Evolutionary conservation across 1,284 basidiomycete genomes (phyloP).

Genomic region (Apiotrichum gracile): DNA sequence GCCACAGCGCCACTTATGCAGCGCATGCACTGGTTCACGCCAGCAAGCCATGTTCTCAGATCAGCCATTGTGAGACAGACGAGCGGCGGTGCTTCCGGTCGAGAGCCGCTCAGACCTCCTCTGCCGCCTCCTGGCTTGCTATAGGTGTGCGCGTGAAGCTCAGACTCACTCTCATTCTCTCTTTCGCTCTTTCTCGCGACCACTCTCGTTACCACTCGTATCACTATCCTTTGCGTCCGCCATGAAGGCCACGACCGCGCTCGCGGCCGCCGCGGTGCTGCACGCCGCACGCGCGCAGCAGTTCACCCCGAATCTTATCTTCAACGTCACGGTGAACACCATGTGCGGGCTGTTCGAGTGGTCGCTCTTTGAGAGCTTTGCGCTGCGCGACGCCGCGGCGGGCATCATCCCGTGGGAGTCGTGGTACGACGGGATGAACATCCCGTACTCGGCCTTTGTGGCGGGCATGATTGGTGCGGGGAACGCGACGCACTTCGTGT

Average conservation of each 20-base stretch:
- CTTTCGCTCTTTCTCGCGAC: too few species aligned
- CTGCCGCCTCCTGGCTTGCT: too few species aligned
- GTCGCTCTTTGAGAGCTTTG: background rate
- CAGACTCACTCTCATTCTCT: too few species aligned
- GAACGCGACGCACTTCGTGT: background rate
- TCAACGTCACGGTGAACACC: background rate
- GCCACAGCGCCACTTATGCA: too few species aligned
- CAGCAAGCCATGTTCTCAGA: too few species aligned
- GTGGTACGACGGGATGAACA: background rate
- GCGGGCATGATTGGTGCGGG: background rate
- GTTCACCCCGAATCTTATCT: background rate
- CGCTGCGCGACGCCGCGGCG: background rate
- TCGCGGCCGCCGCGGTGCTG: background rate
- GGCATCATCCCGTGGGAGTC: background rate
- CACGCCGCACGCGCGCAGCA: background rate
- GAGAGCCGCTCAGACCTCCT: too few species aligned
- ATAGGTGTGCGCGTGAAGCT: too few species aligned
- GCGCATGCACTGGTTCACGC: too few species aligned
- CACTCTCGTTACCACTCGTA: too few species aligned
- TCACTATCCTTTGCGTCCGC: too few species aligned
- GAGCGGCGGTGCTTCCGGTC: too few species aligned
- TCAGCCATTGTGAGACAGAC: too few species aligned
- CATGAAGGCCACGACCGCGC: background rate
- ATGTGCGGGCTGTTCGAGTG: background rate
- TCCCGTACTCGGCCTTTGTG: background rate